These are phyloP conservation scores for Cercophora samala DNA, from an alignment of 495 filamentous ascomycete species.

Conservation along the genomic window DNA sequence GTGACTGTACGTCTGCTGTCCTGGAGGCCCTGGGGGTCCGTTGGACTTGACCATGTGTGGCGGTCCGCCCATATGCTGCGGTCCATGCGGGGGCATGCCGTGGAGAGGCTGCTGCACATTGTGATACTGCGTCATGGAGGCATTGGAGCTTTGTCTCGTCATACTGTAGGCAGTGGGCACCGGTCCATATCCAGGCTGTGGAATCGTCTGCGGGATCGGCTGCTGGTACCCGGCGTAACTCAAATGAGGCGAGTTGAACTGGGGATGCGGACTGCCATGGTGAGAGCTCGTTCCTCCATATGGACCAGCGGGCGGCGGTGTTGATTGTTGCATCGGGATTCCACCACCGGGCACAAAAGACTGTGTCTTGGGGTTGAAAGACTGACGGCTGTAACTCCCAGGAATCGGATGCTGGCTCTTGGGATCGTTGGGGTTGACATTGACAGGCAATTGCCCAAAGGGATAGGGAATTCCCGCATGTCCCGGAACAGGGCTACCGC, in stretches of 20 bases:
- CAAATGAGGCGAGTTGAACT: conserved; percentile 43
- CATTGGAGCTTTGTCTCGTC: conserved; percentile 53
- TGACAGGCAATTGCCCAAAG: conserved; percentile 72
- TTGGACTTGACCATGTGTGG: conserved; percentile 40
- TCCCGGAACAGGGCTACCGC: conserved; percentile 33
- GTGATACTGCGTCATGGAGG: conserved; percentile 48
- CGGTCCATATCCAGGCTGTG: conserved; percentile 37
- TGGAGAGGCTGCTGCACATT: conserved; percentile 21
- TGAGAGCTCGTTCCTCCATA: conserved; percentile 37
- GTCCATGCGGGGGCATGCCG: conserved; percentile 13
- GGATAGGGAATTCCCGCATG: conserved; percentile 57
- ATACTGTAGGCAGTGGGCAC: conserved; percentile 45
- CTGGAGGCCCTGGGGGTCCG: conserved; percentile 29
- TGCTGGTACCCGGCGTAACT: conserved; percentile 43
- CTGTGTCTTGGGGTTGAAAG: conserved; percentile 90
- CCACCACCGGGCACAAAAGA: conserved; percentile 71
- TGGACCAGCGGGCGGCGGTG: conserved; percentile 21
- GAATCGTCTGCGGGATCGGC: conserved; percentile 37
- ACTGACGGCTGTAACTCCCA: conserved; percentile 74
- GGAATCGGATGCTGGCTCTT: conserved; percentile 74
- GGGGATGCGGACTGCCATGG: conserved; percentile 49
- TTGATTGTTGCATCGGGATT: conserved; percentile 42
- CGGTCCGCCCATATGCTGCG: conserved; percentile 31
- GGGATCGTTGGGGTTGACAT: conserved; percentile 61
- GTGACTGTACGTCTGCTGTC: conserved; percentile 42